phyloP scores from a whole-genome alignment of 306 rosid genomes.

The Gynostemma pentaphyllum region DNA sequence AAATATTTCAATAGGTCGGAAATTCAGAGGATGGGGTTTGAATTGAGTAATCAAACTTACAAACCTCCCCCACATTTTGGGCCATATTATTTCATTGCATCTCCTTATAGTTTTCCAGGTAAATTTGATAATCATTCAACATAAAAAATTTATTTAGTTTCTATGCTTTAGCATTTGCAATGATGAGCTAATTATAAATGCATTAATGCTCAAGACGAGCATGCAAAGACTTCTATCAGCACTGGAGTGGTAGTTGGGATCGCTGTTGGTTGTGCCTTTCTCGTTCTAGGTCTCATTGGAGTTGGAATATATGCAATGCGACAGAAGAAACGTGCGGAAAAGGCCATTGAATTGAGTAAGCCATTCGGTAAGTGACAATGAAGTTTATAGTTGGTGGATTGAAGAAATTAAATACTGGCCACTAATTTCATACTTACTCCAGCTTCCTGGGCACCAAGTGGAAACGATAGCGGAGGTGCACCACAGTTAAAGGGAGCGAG shows the following conservation, averaged over 20 bases:
- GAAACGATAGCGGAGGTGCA: slow-evolving; percentile 85
- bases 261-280: slow-evolving; percentile 38
- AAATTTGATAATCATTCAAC: slow-evolving; percentile 8
- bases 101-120: slow-evolving; percentile 70
- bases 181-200: slow-evolving; percentile 19
- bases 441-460: slow-evolving; percentile 97
- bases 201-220: slow-evolving; percentile 25
- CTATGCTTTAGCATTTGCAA: not conserved
- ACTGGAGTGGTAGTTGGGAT: slow-evolving; percentile 37
- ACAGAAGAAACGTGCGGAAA: slow-evolving; percentile 93
- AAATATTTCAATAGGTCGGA: slow-evolving; percentile 56
- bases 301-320: slow-evolving; percentile 53
- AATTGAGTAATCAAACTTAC: slow-evolving; percentile 66
- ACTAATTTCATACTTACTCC: slow-evolving; percentile 13
- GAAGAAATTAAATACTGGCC: slow-evolving; percentile 2
- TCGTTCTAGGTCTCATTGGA: slow-evolving; percentile 56
- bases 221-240: slow-evolving; percentile 33
- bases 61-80: slow-evolving; percentile 75
- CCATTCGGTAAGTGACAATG: slow-evolving; percentile 51
- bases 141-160: not conserved
- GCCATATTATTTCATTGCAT: slow-evolving; percentile 63
- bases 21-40: slow-evolving; percentile 70
- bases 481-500: slow-evolving; percentile 97
- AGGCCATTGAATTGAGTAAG: slow-evolving; percentile 70
- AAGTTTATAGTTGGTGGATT: not conserved